Conservation (phyloP, 139 green algal genomes). For the Limnomonas spitsbergensis region DNA sequence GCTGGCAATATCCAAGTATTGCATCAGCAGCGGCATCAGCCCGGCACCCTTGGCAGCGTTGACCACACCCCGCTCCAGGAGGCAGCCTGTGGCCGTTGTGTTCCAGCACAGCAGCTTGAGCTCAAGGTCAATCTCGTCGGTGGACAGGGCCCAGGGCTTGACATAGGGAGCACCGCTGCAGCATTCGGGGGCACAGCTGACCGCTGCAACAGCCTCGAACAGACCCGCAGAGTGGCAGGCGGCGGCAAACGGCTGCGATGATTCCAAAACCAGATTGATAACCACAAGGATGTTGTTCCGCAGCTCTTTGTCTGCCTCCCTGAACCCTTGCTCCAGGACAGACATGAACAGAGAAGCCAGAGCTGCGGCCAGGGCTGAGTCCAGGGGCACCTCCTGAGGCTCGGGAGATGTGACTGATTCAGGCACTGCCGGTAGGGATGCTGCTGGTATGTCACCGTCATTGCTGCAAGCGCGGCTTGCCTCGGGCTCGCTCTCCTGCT, state of each 20-base stretch:
- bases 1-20: neutral
- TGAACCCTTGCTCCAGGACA: conserved; percentile 29
- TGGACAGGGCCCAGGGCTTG: conserved; percentile 25
- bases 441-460: too few relatives aligned
- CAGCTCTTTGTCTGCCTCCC: conserved; percentile 43
- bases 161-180: conserved; percentile 17
- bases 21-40: conserved; percentile 25
- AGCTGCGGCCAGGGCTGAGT: conserved; percentile 10
- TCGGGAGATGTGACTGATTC: neutral
- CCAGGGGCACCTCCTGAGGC: neutral
- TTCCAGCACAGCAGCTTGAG: conserved; percentile 44
- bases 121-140: conserved; percentile 39
- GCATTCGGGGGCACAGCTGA: conserved; percentile 36
- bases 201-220: conserved; percentile 33
- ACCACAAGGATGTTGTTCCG: conserved; percentile 49
- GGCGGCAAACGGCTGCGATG: neutral
- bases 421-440: too few relatives aligned
- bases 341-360: conserved; percentile 23
- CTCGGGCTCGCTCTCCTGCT: neutral
- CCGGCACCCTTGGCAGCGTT: neutral
- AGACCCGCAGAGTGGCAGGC: conserved; percentile 15
- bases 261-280: conserved; percentile 29
- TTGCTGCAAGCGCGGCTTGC: too few relatives aligned
- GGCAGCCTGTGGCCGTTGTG: neutral
- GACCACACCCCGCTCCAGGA: neutral